A percentile compares a stretch with the other conserved stretches of the same genome.
phyloP scores from a whole-genome alignment of 306 rosid species.

The Prosopis cineraria region DNA sequence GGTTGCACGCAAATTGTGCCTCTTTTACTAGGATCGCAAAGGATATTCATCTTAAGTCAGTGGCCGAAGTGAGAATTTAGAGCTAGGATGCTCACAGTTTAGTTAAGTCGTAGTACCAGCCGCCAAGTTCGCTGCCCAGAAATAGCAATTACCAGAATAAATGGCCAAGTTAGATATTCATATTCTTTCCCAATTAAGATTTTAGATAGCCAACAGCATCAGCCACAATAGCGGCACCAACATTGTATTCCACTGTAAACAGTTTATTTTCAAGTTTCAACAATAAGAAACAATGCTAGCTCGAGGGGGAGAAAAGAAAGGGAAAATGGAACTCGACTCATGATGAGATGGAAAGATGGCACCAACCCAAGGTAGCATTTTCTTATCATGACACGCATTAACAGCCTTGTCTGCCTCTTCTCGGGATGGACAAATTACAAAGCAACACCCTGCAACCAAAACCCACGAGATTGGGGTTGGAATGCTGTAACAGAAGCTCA shows the following conservation, averaged over 20 bases:
- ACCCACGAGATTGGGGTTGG: constrained; percentile 43
- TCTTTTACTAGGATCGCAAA: too few relatives aligned
- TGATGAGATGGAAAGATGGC: constrained; percentile 25
- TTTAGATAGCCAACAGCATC: constrained; percentile 33
- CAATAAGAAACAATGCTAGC: not conserved
- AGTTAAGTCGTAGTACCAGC: not conserved
- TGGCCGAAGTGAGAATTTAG: not conserved
- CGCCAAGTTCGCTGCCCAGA: constrained; percentile 29
- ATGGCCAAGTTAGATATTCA: constrained; percentile 30
- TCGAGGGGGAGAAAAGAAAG: too few relatives aligned
- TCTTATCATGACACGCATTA: constrained; percentile 88
- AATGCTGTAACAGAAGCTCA: not conserved
- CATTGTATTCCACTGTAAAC: constrained; percentile 12
- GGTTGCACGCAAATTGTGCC: not conserved
- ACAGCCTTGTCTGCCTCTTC: constrained; percentile 95
- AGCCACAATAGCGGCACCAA: constrained; percentile 4
- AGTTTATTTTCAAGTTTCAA: constrained; percentile 25
- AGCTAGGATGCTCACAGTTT: too few relatives aligned
- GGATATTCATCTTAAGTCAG: not conserved
- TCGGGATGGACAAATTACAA: constrained; percentile 86
- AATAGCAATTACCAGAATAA: constrained; percentile 24
- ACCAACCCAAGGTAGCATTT: constrained; percentile 83
- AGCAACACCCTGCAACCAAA: constrained; percentile 75
- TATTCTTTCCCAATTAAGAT: constrained; percentile 34
- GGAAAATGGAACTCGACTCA: not conserved